Conservation (phyloP, 768 basidiomycete genomes). For the Mrakia frigida region DNA sequence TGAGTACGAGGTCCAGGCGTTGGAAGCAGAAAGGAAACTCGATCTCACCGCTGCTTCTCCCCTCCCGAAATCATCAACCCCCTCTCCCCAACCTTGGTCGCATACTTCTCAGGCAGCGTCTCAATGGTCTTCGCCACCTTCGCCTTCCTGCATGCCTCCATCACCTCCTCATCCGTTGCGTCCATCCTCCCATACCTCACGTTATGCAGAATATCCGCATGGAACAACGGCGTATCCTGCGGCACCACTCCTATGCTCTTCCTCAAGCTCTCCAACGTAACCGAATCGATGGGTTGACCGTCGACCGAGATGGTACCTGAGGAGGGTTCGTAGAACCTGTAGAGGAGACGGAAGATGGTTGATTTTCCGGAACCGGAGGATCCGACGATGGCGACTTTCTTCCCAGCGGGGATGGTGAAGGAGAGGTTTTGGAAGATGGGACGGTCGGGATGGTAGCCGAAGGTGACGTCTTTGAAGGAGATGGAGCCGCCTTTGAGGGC, state of each 20-base stretch:
- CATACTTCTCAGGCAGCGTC: slow-evolving; percentile 76
- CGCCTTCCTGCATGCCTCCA: slow-evolving; percentile 74
- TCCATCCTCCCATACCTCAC: slow-evolving; percentile 83
- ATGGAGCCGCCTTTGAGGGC: slow-evolving; percentile 75
- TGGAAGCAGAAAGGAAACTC: too few species aligned
- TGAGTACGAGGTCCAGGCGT: neutral
- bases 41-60: slow-evolving; percentile 81
- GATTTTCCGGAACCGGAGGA: slow-evolving; percentile 97
- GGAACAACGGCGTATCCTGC: slow-evolving; percentile 93
- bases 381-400: slow-evolving; percentile 94
- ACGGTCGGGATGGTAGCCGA: slow-evolving; percentile 84
- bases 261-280: slow-evolving; percentile 69
- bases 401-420: slow-evolving; percentile 89
- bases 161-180: slow-evolving; percentile 84
- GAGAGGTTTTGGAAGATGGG: slow-evolving; percentile 83
- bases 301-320: slow-evolving; percentile 74
- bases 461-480: slow-evolving; percentile 83
- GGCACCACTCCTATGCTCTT: slow-evolving; percentile 84
- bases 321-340: slow-evolving; percentile 84
- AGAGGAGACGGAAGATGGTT: slow-evolving; percentile 87
- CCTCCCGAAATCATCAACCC: slow-evolving; percentile 98
- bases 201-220: slow-evolving; percentile 91
- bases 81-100: slow-evolving; percentile 88
- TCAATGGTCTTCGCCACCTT: slow-evolving; percentile 77
- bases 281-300: slow-evolving; percentile 71